phyloP scores from a whole-genome alignment of 306 rosid species.

The Lathyrus sativus region DNA sequence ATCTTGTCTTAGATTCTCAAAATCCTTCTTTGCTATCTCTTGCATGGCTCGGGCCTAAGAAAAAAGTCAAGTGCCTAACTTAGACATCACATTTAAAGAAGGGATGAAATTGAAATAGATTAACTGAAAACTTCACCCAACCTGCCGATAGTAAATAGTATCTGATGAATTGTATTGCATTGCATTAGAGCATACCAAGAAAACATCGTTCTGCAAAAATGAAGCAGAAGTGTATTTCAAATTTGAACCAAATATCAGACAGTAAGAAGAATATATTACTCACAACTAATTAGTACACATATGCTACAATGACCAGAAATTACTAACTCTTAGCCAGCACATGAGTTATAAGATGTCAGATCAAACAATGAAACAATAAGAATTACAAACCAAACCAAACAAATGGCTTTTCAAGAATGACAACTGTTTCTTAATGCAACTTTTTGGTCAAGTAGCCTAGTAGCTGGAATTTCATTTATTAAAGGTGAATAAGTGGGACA shows the following conservation, averaged over 20 bases:
- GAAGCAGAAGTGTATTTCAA: slow-evolving; percentile 34
- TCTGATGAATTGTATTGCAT: slow-evolving; percentile 84
- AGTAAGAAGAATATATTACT: slow-evolving; percentile 6
- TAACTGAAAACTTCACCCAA: slow-evolving; percentile 41
- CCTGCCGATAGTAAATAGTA: slow-evolving; percentile 90
- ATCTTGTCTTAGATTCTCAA: slow-evolving; percentile 83
- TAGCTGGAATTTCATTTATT: no score
- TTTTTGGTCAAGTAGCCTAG: neutral
- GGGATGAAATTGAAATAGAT: slow-evolving; percentile 6
- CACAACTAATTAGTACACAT: slow-evolving; percentile 22
- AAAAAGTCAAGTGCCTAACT: slow-evolving; percentile 29
- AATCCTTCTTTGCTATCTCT: slow-evolving; percentile 88
- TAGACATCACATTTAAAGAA: slow-evolving; percentile 16
- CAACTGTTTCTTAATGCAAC: neutral
- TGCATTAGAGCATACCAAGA: slow-evolving; percentile 89
- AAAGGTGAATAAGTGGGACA: no score
- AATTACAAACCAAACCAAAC: neutral
- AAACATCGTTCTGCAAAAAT: slow-evolving; percentile 76
- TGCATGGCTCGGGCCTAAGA: slow-evolving; percentile 83
- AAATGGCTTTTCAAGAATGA: slow-evolving; percentile 19
- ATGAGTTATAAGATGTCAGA: slow-evolving; percentile 16
- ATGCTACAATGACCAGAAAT: slow-evolving; percentile 4
- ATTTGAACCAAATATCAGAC: slow-evolving; percentile 15
- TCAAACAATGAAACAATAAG: slow-evolving; percentile 3
- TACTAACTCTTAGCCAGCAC: neutral